phyloP scores from a whole-genome alignment of 768 basidiomycete species.

The Mycena metata region DNA sequence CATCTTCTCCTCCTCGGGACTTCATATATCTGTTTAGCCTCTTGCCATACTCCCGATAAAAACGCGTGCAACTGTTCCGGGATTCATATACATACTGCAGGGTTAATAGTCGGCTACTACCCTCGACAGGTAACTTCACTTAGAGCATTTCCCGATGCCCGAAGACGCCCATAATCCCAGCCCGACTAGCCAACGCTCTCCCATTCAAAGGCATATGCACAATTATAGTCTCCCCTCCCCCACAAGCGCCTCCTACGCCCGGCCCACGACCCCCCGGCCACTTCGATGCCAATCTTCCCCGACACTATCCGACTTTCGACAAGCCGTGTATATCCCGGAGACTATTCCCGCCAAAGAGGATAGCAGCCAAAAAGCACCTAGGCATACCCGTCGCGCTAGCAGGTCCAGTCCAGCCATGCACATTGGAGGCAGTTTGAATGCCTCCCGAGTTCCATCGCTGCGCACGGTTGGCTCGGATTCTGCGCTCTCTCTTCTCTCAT shows the following conservation, averaged over 20 bases:
- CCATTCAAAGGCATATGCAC: constrained; percentile 35
- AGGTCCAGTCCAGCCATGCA: not conserved
- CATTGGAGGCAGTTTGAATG: not conserved
- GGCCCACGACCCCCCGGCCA: constrained; percentile 8
- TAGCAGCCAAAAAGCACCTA: not conserved
- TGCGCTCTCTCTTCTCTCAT: constrained; percentile 5
- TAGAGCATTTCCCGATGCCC: constrained; percentile 16
- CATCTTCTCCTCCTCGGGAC: constrained; percentile 25
- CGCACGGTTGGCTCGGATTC: not conserved
- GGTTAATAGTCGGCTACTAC: not conserved
- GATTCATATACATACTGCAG: constrained; percentile 23
- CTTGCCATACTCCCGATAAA: constrained; percentile 24
- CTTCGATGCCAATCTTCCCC: constrained; percentile 32
- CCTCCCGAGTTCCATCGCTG: not conserved
- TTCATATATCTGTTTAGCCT: constrained; percentile 24
- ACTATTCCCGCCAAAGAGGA: not conserved
- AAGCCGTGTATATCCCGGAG: constrained; percentile 32
- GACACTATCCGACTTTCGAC: constrained; percentile 31
- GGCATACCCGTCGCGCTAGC: not conserved
- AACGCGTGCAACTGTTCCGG: constrained; percentile 17
- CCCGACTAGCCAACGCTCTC: constrained; percentile 23
- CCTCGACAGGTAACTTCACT: constrained; percentile 2
- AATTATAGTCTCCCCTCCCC: constrained; percentile 36
- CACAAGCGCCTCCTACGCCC: constrained; percentile 3
- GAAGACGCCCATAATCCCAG: not conserved